Percentiles rank a stretch among this genome's conserved stretches.
Conservation (phyloP, 2,329 filamentous ascomycete species). For the Colletotrichum abscissum region DNA sequence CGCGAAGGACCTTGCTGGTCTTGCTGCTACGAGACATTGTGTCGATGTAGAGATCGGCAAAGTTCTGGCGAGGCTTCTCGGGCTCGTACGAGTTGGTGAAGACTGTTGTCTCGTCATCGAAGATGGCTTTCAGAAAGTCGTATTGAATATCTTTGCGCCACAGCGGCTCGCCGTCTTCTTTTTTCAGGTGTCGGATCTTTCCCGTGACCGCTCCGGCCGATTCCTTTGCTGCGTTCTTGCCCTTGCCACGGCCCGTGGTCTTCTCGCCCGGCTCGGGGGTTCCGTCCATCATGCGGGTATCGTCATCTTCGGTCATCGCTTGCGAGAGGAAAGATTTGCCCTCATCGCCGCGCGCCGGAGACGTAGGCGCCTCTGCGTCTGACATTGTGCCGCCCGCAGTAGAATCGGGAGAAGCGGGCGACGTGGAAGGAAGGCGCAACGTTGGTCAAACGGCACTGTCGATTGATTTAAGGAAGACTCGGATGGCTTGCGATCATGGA, state of each 20-base stretch:
- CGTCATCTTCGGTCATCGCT: slow-evolving; percentile 58
- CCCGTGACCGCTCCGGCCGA: slow-evolving; percentile 57
- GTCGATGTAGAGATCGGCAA: slow-evolving; percentile 97
- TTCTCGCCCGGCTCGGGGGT: slow-evolving; percentile 58
- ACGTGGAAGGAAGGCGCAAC: slow-evolving; percentile 43
- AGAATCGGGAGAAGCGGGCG: slow-evolving; percentile 52
- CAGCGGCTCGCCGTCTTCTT: slow-evolving; percentile 87
- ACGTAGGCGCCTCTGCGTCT: slow-evolving; percentile 59
- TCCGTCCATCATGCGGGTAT: slow-evolving; percentile 50
- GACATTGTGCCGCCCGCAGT: slow-evolving; percentile 50
- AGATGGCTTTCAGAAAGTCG: slow-evolving; percentile 84
- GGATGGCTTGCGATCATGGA: slow-evolving; percentile 26
- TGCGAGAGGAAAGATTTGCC: slow-evolving; percentile 60
- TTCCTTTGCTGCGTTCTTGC: slow-evolving; percentile 49
- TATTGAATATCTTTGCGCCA: slow-evolving; percentile 92
- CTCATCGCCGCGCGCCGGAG: slow-evolving; percentile 52
- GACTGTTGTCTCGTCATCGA: slow-evolving; percentile 78
- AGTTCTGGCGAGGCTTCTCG: slow-evolving; percentile 71
- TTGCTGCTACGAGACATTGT: slow-evolving; percentile 99
- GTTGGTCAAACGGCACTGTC: slow-evolving; percentile 19
- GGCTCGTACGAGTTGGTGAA: slow-evolving; percentile 93
- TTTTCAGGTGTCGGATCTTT: slow-evolving; percentile 88
- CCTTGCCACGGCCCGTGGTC: slow-evolving; percentile 46
- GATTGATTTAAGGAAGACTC: slow-evolving; percentile 15
- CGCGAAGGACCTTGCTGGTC: slow-evolving; percentile 97